Conservation (phyloP, 257 asterid genomes). For the Gardenia jasminoides region DNA sequence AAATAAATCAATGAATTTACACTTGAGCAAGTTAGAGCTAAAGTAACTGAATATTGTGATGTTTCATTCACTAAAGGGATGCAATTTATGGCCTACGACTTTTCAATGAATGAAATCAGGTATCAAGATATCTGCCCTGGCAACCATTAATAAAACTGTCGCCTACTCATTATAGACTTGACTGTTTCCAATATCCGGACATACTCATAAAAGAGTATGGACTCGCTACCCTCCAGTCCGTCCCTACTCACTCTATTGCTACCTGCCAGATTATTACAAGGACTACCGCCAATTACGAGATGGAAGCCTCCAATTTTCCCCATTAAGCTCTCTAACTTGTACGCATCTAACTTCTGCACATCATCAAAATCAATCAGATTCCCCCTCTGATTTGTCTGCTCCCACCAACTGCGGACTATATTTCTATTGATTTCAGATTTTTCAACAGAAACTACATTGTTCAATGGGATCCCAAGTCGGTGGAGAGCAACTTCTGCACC, state of each 20-base stretch:
- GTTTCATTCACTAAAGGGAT: background rate
- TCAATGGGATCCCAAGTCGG: conserved; percentile 54
- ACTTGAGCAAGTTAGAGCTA: background rate
- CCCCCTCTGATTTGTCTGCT: conserved; percentile 73
- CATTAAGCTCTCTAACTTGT: conserved; percentile 34
- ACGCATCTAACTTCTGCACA: conserved; percentile 42
- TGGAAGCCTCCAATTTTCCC: conserved; percentile 32
- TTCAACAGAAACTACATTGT: conserved; percentile 65
- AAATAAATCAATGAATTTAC: background rate
- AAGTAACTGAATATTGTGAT: background rate
- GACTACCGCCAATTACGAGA: conserved; percentile 64
- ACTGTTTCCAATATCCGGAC: conserved; percentile 48
- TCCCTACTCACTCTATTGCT: conserved; percentile 73
- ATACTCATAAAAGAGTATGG: conserved; percentile 56
- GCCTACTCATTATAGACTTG: conserved; percentile 22
- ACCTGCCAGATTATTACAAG: conserved; percentile 70
- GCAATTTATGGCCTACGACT: background rate
- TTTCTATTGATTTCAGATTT: conserved; percentile 65
- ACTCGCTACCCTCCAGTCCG: conserved; percentile 70
- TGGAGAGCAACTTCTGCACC: conserved; percentile 96
- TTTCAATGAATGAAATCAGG: background rate
- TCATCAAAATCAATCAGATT: conserved; percentile 52
- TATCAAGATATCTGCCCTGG: background rate
- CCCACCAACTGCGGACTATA: conserved; percentile 88
- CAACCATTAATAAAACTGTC: conserved; percentile 23